Evolutionary conservation across 345 rosid species (phyloP).

Genomic region (Durio zibethinus): DNA sequence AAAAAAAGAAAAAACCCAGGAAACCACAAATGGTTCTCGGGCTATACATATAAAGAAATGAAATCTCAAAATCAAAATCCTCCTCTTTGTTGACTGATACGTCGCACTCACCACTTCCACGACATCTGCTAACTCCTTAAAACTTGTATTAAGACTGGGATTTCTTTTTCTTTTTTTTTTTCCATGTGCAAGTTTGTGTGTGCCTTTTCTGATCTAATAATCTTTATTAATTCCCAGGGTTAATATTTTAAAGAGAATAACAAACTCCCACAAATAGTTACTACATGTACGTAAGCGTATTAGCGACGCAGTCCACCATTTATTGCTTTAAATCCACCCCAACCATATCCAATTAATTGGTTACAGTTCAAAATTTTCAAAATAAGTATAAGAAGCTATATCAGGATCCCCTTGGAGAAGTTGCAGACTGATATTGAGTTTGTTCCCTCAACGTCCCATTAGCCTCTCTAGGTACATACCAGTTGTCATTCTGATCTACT

Average conservation of each 20-base stretch:
- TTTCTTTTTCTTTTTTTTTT: neutral
- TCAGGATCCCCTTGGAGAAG: constrained; percentile 7
- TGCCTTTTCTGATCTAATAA: neutral
- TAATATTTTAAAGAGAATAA: neutral
- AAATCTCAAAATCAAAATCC: constrained; percentile 11
- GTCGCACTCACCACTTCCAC: constrained; percentile 66
- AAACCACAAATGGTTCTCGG: neutral
- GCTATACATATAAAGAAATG: neutral
- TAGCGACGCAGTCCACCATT: neutral
- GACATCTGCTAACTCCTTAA: constrained; percentile 19
- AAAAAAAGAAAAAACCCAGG: neutral
- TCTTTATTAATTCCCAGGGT: neutral
- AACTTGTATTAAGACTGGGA: constrained; percentile 12
- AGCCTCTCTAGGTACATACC: constrained; percentile 1
- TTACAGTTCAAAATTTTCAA: constrained; percentile 7
- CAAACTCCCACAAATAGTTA: constrained; percentile 26
- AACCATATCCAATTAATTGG: neutral
- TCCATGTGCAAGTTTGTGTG: constrained; percentile 3
- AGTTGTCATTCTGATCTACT: constrained; percentile 8
- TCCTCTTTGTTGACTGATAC: constrained; percentile 48
- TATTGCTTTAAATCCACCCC: constrained; percentile 2
- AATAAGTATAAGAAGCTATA: neutral
- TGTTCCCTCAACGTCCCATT: constrained; percentile 5
- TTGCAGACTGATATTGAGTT: constrained; percentile 6
- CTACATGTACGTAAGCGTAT: neutral